Evolutionary conservation across 2,329 filamentous ascomycete genomes (phyloP), one percentile per base, ranked within the genome.

Genomic region (Cordyceps fumosorosea): DNA sequence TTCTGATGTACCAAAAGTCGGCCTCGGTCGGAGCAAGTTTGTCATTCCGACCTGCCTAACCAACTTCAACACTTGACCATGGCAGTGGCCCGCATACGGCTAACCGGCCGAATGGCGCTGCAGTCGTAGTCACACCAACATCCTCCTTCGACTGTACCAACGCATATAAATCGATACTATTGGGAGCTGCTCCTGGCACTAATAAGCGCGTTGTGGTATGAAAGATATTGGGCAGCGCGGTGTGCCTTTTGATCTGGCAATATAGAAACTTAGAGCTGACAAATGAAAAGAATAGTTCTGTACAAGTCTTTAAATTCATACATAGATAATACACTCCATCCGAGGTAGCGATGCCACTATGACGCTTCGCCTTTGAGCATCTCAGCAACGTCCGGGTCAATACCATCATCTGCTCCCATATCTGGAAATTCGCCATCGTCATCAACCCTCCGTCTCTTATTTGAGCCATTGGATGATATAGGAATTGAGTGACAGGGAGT

Each of bases 301-400:
- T 50, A 11, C 20, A 14, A 20, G n/a, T 47, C n/a, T 18, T 12
- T 50, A 20, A 26, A 22, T 58, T 58, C 22, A 51, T 58, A 58
- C 45, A 58, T 6, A 52, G 42, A 14, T 60, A 54, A 54, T 60
- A 47, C 51, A 60, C 7, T 40, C n/a, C n/a, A 45, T 12, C 34
- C n/a, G 5, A 44, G 37, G 12, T 24, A 12, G 40, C 26, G 22
- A 22, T 16, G 16, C n/a, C 12, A 14, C 50, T 54, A 47, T 48
- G 12, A 18, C 8, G 8, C 58, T 45, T 48, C 37, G 16, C 80
- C 78, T 64, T 77, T 76, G 48, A 86, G 74, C 75, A 84, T 82
- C 66, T 82, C 81, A 29, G 78, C 78, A 40, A 85, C 82, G 53
- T 85, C 82, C 0, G 80, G 77, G 65, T 85, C 83, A 56, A 85